Evolutionary conservation across 2,329 filamentous ascomycete genomes (phyloP), one percentile per base, ranked within the genome.

Genomic region (Fusarium pilosicola): DNA sequence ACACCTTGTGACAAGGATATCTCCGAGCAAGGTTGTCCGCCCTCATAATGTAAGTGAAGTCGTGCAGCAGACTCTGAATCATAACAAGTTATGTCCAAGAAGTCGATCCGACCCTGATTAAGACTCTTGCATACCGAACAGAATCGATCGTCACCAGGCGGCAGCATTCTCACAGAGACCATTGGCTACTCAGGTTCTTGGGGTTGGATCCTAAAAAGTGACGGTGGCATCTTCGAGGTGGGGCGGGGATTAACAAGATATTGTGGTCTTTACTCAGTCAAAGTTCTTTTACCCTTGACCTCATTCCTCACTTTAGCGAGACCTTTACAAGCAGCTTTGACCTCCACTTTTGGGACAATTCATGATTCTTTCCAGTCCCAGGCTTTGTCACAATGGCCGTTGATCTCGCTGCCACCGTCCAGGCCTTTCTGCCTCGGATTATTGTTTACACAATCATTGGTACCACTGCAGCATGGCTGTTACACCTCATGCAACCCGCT

Each of bases 401-500:
- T 51, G 52, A 63, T 20, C 30, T 70, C 9, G 38, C 24, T 36
- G 9, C 38, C 17, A 49, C 36, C 7, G 7, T 56, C 30, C 41
- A 32, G 58, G 54, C 58, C 3, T 32, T 68, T 46, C 42, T 70
- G 26, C 58, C 67, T 45, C 67, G 64, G 3, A 55, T 68, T 26
- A 5, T 64, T n/a, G 44, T 56, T 12, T 70, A 70, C 36, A 56
- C 58, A 6, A 32, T 64, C 18, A 26, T 70, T 45, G 58, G 64
- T 11, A 70, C 59, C 38, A 64, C 36, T 18, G 45, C 49, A 42
- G 54, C 67, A 64, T 70, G 67, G 67, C 15, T 70, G 12, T 20
- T 68, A 26, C 68, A 70, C 42, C 54, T 70, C 0, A 64, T 70
- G 39, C 67, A 70, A 6, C 67, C 67, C 22, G 67, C 67, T 24